Conservation (phyloP, 192 early-diverging fungal species). For the Coemansia sp. region DNA sequence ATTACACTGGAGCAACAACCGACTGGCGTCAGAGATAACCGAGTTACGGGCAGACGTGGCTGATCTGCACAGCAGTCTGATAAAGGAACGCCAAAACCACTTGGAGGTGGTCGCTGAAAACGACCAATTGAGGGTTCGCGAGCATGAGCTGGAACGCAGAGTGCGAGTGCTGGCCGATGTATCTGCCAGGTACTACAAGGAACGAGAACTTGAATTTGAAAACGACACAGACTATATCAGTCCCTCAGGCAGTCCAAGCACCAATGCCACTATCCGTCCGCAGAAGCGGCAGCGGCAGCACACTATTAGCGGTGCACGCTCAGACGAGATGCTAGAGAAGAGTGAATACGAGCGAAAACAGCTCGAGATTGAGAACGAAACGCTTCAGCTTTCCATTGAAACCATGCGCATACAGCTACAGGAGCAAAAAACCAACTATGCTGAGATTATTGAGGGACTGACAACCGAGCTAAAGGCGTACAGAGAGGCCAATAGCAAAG, state of each 20-base stretch:
- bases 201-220: slow-evolving; percentile 19
- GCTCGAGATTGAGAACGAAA: slow-evolving; percentile 51
- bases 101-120: slow-evolving; percentile 50
- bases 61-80: slow-evolving; percentile 29
- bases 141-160: slow-evolving; percentile 47
- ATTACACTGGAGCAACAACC: slow-evolving; percentile 49
- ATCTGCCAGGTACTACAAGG: slow-evolving; percentile 34
- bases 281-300: slow-evolving; percentile 36
- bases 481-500: slow-evolving; percentile 20
- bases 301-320: background rate
- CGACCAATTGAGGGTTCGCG: slow-evolving; percentile 45
- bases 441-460: slow-evolving; percentile 50
- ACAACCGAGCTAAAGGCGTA: slow-evolving; percentile 34
- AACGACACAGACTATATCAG: slow-evolving; percentile 5
- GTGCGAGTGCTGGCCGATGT: slow-evolving; percentile 40
- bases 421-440: slow-evolving; percentile 49
- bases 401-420: slow-evolving; percentile 55
- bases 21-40: slow-evolving; percentile 24
- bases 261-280: slow-evolving; percentile 21
- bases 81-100: slow-evolving; percentile 46
- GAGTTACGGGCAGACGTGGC: slow-evolving; percentile 42
- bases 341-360: slow-evolving; percentile 34
- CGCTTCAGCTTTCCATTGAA: slow-evolving; percentile 46
- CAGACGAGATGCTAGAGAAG: slow-evolving; percentile 6
- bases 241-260: slow-evolving; percentile 12